Evolutionary conservation across 805 yeast genomes (phyloP).

Genomic region (Ogataea nitratoaversa): DNA sequence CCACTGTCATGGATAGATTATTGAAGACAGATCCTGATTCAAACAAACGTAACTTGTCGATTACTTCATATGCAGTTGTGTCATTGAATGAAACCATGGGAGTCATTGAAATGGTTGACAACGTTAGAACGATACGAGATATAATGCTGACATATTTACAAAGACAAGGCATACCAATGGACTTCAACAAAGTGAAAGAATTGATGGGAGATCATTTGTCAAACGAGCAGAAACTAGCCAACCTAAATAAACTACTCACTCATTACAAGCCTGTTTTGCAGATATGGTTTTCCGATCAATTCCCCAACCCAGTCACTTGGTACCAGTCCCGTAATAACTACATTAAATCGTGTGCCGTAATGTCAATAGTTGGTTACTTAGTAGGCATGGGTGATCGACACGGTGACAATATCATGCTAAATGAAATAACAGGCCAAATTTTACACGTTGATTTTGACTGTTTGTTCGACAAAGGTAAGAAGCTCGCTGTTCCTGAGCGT

Average conservation of each 20-base stretch:
- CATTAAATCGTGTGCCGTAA: constrained; percentile 82
- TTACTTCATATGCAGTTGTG: constrained; percentile 81
- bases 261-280: constrained; percentile 67
- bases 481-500: constrained; percentile 75
- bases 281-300: constrained; percentile 83
- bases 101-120: constrained; percentile 83
- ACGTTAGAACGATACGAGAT: constrained; percentile 66
- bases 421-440: constrained; percentile 69
- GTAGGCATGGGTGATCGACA: constrained; percentile 96
- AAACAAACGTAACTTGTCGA: constrained; percentile 62
- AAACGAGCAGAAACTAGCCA: constrained; percentile 30
- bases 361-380: constrained; percentile 95
- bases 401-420: constrained; percentile 81
- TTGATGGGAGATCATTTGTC: constrained; percentile 20
- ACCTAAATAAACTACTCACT: constrained; percentile 31
- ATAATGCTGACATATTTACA: constrained; percentile 37
- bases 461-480: constrained; percentile 80
- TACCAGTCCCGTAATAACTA: constrained; percentile 70
- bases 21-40: constrained; percentile 67
- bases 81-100: constrained; percentile 87
- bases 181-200: constrained; percentile 24
- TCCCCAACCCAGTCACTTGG: constrained; percentile 90
- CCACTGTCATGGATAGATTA: constrained; percentile 77
- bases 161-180: constrained; percentile 24
- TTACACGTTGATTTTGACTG: constrained; percentile 97